Base-by-base conservation (phyloP, 768 basidiomycete species). In the Suillus decipiens region DNA sequence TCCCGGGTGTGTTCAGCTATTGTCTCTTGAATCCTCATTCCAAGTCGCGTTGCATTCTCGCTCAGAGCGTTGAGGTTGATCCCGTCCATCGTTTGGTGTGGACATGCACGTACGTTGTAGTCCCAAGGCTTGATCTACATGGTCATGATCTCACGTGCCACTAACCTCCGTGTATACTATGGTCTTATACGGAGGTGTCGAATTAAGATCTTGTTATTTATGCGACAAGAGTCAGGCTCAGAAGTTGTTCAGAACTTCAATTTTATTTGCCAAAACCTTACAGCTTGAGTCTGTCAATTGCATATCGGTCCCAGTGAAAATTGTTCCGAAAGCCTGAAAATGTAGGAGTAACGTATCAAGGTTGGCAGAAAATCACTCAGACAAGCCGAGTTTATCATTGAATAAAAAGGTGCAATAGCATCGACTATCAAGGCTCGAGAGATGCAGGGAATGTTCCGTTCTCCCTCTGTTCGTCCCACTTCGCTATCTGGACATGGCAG, bases 401-500 rank as follows among this genome's bases (percentile, higher is more conserved):
- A 50, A 41, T 31, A 50, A 11, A 28, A 57, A 57, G 9, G 24
- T 41, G 39, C 56, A 41, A 28, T 39, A 12, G 10, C 17, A 2
- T 57, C 4, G 7, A 19, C 64, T 73, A 72, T 83, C 79, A 88
- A 65, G 88, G 88, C 73, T 96, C 93, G 71, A 97, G 80, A 14
- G 93, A 93, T 12, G 93, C 92, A 39, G 95, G 93, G 87, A 97
- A 97, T 24, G 90, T 91, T 63, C 93, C 94, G 67, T 77, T 88
- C 75, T 99, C 95, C 75, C 96, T 87, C 78, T 98, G 95, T 61
- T 96, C 96, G 74, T 99, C 96, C 81, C 90, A 99, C 80, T 89
- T 93, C 70, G 81, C 73, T 75, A 90, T 88, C 96, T 95, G 73
- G 17, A 50, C 61, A 58, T 63, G 19, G 15, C 24, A 63, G n/a